A percentile compares a stretch with the other conserved stretches of the same genome.
These are phyloP conservation scores for Boletus tomentosulus DNA, from an alignment of 768 basidiomycete genomes.

Conservation along the genomic window DNA sequence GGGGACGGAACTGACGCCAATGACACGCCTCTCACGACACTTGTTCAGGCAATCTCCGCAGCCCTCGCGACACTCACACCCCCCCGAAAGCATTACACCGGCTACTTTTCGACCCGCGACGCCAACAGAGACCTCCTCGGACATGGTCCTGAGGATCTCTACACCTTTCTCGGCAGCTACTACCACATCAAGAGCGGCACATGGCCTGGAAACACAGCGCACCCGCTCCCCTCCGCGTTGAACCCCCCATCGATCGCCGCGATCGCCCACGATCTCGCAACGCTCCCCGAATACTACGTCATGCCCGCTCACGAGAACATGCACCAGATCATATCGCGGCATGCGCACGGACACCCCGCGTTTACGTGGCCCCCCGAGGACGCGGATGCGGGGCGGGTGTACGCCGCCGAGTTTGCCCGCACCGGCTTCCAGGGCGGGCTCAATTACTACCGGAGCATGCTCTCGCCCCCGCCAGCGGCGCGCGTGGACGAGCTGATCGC, in stretches of 20 bases:
- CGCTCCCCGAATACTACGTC: slow-evolving; percentile 56
- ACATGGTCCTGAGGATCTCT: slow-evolving; percentile 14
- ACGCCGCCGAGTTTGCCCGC: slow-evolving; percentile 43
- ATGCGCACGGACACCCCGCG: slow-evolving; percentile 28
- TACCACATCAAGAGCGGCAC: slow-evolving; percentile 56
- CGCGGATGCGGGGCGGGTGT: slow-evolving; percentile 40
- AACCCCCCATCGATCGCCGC: slow-evolving; percentile 17
- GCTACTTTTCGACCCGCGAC: slow-evolving; percentile 44
- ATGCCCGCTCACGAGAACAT: slow-evolving; percentile 54
- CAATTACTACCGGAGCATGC: slow-evolving; percentile 48
- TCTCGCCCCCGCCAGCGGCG: slow-evolving; percentile 28
- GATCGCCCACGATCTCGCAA: slow-evolving; percentile 33
- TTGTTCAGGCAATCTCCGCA: slow-evolving; percentile 4
- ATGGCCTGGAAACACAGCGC: slow-evolving; percentile 41
- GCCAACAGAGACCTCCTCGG: slow-evolving; percentile 45
- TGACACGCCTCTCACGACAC: slow-evolving; percentile 9
- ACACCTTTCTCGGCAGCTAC: slow-evolving; percentile 22
- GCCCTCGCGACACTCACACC: slow-evolving; percentile 40
- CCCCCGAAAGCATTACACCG: slow-evolving; percentile 55
- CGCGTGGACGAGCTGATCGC: slow-evolving; percentile 40
- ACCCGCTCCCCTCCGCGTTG: slow-evolving; percentile 34
- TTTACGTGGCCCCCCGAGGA: slow-evolving; percentile 46
- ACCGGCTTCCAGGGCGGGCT: slow-evolving; percentile 65
- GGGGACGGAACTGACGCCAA: slow-evolving; percentile 1
- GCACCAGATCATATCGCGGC: slow-evolving; percentile 41